phyloP scores from a whole-genome alignment of 148 eudicot species.

The Cornus florida region DNA sequence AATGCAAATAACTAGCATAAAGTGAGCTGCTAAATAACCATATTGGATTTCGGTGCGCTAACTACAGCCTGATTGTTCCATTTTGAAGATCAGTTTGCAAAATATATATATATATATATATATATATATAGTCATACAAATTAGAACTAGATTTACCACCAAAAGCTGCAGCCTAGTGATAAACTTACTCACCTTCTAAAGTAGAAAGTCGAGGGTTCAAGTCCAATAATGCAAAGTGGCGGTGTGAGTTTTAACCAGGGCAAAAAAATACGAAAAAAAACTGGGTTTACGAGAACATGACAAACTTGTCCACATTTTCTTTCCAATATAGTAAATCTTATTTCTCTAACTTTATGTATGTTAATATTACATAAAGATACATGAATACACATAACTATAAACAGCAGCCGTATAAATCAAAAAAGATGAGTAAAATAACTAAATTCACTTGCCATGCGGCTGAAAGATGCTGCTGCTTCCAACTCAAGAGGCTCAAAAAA shows the following conservation, averaged over 20 bases:
- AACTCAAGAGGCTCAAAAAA: conserved; percentile 31
- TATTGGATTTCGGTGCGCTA: background rate
- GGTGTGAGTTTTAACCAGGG: background rate
- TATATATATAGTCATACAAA: background rate
- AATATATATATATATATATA: no score
- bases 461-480: background rate
- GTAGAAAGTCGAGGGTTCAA: no score
- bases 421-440: background rate
- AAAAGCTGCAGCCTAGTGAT: no score
- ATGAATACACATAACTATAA: background rate
- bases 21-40: background rate
- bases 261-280: no score
- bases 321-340: background rate
- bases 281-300: background rate
- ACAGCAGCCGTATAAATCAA: background rate
- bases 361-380: conserved; percentile 2
- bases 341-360: background rate
- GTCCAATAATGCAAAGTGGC: no score
- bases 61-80: background rate
- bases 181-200: no score
- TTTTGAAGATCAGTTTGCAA: background rate
- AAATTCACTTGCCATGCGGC: background rate
- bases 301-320: background rate
- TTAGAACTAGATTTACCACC: no score
- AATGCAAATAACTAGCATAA: background rate